Evolutionary conservation across 805 yeast genomes (phyloP), one percentile per base, ranked within the genome.

Genomic region (Starmerella cellae): DNA sequence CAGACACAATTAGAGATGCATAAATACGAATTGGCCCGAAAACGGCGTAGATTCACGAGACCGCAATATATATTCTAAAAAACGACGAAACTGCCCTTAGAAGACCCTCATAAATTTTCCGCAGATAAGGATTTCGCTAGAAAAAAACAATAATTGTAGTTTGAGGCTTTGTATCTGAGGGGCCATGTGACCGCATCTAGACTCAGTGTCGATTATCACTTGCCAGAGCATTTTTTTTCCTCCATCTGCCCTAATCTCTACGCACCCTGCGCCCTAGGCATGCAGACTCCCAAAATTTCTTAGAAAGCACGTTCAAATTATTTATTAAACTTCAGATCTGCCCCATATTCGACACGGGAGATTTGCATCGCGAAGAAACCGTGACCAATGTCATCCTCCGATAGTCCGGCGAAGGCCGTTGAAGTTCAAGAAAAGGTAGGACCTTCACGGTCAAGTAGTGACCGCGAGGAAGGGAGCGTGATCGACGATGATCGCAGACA

Each of bases 371-470:
- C 11, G 28, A 8, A 13, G 28, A 24, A 24, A 13, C 28, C 8
- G 28, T 24, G 28, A 24, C 28, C 28, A 24, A 24, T 24, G 28
- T 24, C 28, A 13, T 29, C 32, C 6, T 29, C 32, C 6, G 32
- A 29, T 29, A 10, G 32, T 17, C 32, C 16, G 22, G 16, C 4
- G 8, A 31, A 17, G 8, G 16, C 22, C 35, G 35, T 13, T 6
- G 10, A 31, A 13, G 35, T 17, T 13, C 9, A 10, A 4, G 51
- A 43, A 28, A 48, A 45, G 36, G 27, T 38, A 4, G 38, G n/a
- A 3, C 47, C 43, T 3, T 14, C 32, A 20, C 20, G 30, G 16
- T 38, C 45, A 14, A 39, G 46, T 35, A 39, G 41, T 18, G 51
- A 38, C 11, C 41, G 29, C 14, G 18, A 37, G 21, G 38, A 32